These are phyloP conservation scores for Cyberlindnera bimundalis DNA, from an alignment of 805 yeast species.

Conservation along the genomic window DNA sequence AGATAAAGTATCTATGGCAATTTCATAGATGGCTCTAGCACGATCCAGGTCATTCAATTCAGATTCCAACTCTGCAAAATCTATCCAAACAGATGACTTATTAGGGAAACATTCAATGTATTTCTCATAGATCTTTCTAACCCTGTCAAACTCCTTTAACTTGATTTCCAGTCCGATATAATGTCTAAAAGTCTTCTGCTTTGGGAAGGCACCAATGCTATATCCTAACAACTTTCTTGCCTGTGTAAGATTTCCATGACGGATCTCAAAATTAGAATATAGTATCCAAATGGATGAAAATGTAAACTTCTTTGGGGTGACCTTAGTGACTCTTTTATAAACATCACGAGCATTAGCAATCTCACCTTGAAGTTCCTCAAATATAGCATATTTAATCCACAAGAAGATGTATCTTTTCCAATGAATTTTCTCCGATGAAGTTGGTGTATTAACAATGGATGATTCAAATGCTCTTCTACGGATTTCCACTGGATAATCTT, in stretches of 20 bases:
- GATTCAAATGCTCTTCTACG: conserved; percentile 39
- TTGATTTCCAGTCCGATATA: conserved; percentile 68
- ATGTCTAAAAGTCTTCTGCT: conserved; percentile 50
- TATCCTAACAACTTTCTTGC: conserved; percentile 73
- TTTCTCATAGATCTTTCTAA: conserved; percentile 66
- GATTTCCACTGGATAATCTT: conserved; percentile 33
- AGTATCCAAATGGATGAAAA: conserved; percentile 74
- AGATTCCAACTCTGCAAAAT: conserved; percentile 67
- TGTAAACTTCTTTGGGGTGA: conserved; percentile 58
- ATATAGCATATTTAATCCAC: conserved; percentile 65
- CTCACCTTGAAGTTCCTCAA: conserved; percentile 52
- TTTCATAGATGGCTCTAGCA: conserved; percentile 55
- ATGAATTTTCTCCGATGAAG: conserved; percentile 31
- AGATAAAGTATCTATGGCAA: conserved; percentile 38
- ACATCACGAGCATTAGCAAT: conserved; percentile 43
- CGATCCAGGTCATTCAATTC: conserved; percentile 66
- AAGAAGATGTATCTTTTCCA: conserved; percentile 73
- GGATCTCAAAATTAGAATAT: conserved; percentile 68
- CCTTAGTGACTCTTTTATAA: conserved; percentile 46
- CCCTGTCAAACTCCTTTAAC: conserved; percentile 78
- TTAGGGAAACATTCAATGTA: conserved; percentile 49
- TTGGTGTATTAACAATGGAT: conserved; percentile 42
- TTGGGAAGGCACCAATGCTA: conserved; percentile 66
- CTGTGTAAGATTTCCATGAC: conserved; percentile 46
- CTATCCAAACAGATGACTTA: conserved; percentile 48